A percentile compares a stretch with the other conserved stretches of the same genome.
Conservation (phyloP, 768 basidiomycete genomes). For the Sporobolomyces phaffii region DNA sequence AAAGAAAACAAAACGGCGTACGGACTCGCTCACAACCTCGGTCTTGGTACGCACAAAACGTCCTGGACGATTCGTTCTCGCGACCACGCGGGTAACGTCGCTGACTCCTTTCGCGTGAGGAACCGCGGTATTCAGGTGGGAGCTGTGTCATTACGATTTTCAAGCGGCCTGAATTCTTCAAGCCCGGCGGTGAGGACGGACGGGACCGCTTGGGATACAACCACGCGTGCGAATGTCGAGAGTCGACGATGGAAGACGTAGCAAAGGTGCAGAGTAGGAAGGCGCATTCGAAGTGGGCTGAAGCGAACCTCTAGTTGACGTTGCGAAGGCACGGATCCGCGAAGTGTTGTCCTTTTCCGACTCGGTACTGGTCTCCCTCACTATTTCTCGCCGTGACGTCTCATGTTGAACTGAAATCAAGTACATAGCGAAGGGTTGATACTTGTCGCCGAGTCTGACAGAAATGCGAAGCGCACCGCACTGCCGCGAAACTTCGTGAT, state of each 20-base stretch:
- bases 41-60: conserved; percentile 72
- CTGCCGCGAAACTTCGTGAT: no score
- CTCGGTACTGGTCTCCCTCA: no score
- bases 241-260: conserved; percentile 60
- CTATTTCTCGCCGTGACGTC: no score
- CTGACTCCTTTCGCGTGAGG: no score
- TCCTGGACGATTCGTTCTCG: no score
- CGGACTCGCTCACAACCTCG: conserved; percentile 76
- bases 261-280: conserved; percentile 70
- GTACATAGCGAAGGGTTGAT: no score
- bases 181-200: conserved; percentile 61
- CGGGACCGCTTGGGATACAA: conserved; percentile 69
- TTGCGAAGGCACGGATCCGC: neutral
- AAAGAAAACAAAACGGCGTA: conserved; percentile 45
- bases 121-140: conserved; percentile 19
- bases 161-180: conserved; percentile 70
- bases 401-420: no score
- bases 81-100: no score
- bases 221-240: conserved; percentile 63
- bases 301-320: conserved; percentile 7
- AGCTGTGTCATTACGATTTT: conserved; percentile 65
- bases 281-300: conserved; percentile 29
- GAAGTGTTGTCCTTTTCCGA: no score
- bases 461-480: no score
- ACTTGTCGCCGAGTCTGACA: no score